Conservation (phyloP, 116 monocot species). For the Iris pallida region DNA sequence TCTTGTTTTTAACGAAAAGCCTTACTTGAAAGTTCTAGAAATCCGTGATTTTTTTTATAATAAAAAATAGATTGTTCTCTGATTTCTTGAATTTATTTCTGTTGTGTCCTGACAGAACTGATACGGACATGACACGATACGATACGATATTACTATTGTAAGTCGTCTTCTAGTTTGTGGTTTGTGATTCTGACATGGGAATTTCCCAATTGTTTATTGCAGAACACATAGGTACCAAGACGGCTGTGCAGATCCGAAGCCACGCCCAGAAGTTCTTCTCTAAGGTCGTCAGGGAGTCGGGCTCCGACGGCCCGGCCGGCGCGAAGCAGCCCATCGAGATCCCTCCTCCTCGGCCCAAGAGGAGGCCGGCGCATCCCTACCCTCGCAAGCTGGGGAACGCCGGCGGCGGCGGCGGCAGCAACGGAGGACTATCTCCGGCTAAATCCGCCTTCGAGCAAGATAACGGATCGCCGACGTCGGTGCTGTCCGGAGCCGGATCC, state of each 20-base stretch:
- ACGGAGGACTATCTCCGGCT: constrained; percentile 1
- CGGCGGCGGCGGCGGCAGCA: background rate
- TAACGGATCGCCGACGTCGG: constrained; percentile 69
- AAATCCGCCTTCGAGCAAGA: constrained; percentile 12
- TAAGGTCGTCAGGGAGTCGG: constrained; percentile 28
- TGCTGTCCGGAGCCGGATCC: constrained; percentile 39
- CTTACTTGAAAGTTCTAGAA: too few relatives aligned
- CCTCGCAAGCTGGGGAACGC: constrained; percentile 50
- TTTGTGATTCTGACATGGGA: background rate
- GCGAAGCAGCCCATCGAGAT: constrained; percentile 39
- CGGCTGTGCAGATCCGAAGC: constrained; percentile 89
- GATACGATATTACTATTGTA: background rate
- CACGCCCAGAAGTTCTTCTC: constrained; percentile 98
- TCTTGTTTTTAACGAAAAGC: too few relatives aligned
- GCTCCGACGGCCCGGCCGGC: too few relatives aligned
- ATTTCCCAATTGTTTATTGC: constrained; percentile 1
- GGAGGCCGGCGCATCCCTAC: constrained; percentile 68
- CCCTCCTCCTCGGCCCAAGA: constrained; percentile 90
- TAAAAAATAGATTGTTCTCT: too few relatives aligned
- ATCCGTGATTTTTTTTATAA: too few relatives aligned
- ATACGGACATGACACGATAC: too few relatives aligned
- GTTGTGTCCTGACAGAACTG: too few relatives aligned
- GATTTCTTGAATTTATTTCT: too few relatives aligned
- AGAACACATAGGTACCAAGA: constrained; percentile 88
- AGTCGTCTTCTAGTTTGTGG: background rate